Conservation (phyloP, 805 yeast genomes). For the Saccharomycopsis sp. region DNA sequence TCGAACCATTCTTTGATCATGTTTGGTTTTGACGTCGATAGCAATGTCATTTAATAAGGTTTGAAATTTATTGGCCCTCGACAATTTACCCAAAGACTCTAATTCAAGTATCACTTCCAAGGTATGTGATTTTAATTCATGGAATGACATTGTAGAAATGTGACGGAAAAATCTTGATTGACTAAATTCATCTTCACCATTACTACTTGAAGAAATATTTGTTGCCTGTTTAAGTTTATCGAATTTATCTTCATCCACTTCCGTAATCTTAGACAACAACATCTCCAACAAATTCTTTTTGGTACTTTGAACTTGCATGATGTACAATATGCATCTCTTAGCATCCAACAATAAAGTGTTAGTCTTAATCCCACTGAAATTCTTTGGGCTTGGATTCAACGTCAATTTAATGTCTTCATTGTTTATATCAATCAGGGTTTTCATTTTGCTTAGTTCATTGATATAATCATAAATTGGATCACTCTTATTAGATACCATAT, state of each 20-base stretch:
- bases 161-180: slow-evolving; percentile 44
- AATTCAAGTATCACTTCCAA: slow-evolving; percentile 70
- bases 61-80: slow-evolving; percentile 69
- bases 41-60: slow-evolving; percentile 78
- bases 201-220: too few species aligned
- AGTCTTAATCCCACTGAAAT: slow-evolving; percentile 49
- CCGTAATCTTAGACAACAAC: slow-evolving; percentile 57
- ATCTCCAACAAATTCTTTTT: slow-evolving; percentile 61
- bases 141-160: slow-evolving; percentile 46
- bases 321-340: slow-evolving; percentile 73
- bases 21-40: slow-evolving; percentile 59
- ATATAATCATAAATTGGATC: slow-evolving; percentile 34
- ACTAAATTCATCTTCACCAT: slow-evolving; percentile 30
- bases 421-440: slow-evolving; percentile 18
- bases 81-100: slow-evolving; percentile 58
- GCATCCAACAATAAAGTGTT: slow-evolving; percentile 63
- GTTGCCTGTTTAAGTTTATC: slow-evolving; percentile 36
- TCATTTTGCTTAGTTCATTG: slow-evolving; percentile 1
- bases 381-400: slow-evolving; percentile 35
- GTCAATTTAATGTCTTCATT: slow-evolving; percentile 31
- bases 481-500: slow-evolving; percentile 38
- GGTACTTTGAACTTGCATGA: slow-evolving; percentile 72
- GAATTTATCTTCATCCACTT: slow-evolving; percentile 64
- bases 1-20: slow-evolving; percentile 42
- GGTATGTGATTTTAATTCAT: slow-evolving; percentile 70